Evolutionary conservation across 2,329 filamentous ascomycete species (phyloP), one percentile per base, ranked within the genome.

Genomic region (Zalaria sp.): DNA sequence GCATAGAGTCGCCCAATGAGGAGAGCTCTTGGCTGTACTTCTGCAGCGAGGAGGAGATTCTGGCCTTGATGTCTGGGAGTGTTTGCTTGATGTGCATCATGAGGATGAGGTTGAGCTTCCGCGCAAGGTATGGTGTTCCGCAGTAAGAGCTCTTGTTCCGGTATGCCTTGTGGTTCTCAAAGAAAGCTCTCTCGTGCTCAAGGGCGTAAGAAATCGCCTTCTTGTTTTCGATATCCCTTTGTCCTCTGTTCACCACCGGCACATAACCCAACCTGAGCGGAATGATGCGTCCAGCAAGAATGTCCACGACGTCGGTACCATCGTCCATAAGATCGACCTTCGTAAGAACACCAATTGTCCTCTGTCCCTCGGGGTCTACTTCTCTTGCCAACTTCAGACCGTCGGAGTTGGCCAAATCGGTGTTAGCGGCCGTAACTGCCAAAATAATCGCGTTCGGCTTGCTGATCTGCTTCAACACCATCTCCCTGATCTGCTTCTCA

Each of bases 1-100:
- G 79, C 71, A 96, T 83, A 8, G 88, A 95, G 49, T 93, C 89
- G 25, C 93, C 91, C 8, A 98, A 73, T 47, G 80, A 78, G 43
- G 77, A 69, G 25, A 98, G 73, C 63, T 98, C 91, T 35, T 77
- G 65, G 3, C 76, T 71, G 64, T 98, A 98, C 61, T 98, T 98
- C 59, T 88, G 81, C 46, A 98, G 71, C 9, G 89, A 95, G 51
- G 84, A 83, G n/a, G 83, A 77, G 53, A 98, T 98, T 49, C 93
- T 83, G 9, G 84, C 86, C 69, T 98, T 98, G 71, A 98, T 98
- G 59, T 98, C 91, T 34, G 91, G 91, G 9, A 98, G 75, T 1
- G 91, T 98, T 69, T 98, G 89, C 68, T 98, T 98, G 71, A 98
- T 98, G 70, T 98, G 91, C 91, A 98, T 98, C 89, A 98, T 96